A percentile compares a stretch with the other conserved stretches of the same genome.
phyloP scores from a whole-genome alignment of 352 stramenopile species.

The Pythium brassicae region DNA sequence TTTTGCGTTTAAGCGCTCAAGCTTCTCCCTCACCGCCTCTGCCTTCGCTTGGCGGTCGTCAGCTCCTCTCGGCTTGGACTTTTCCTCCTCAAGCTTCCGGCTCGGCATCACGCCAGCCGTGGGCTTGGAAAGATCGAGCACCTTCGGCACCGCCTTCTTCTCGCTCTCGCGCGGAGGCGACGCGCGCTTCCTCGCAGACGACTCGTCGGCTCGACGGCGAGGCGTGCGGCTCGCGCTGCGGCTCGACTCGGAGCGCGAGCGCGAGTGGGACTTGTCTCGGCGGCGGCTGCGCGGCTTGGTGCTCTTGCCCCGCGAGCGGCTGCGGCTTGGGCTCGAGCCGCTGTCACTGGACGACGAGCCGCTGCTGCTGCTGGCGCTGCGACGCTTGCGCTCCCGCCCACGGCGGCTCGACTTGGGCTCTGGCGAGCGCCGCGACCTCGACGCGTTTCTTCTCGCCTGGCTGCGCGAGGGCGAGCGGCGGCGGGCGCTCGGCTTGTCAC shows the following conservation, averaged over 20 bases:
- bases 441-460: slow-evolving; percentile 1
- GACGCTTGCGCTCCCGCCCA: slow-evolving; percentile 3
- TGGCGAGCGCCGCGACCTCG: not conserved
- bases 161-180: slow-evolving; percentile 2
- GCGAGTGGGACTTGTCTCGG: not conserved
- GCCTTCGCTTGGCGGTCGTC: slow-evolving; percentile 1
- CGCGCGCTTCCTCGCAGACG: not conserved
- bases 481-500: not conserved
- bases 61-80: slow-evolving; percentile 1
- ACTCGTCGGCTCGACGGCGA: not conserved
- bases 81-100: not conserved
- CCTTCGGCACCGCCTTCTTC: slow-evolving; percentile 2
- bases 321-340: slow-evolving; percentile 15
- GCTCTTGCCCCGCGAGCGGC: slow-evolving; percentile 16
- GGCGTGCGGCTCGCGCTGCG: slow-evolving; percentile 9
- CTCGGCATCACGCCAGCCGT: slow-evolving; percentile 4
- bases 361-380: slow-evolving; percentile 7
- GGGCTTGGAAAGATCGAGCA: slow-evolving; percentile 14
- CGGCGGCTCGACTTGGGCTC: not conserved
- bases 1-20: not conserved
- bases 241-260: slow-evolving; percentile 14
- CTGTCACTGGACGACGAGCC: slow-evolving; percentile 21
- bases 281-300: not conserved
- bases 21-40: not conserved
- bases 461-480: slow-evolving; percentile 9